These are phyloP conservation scores for Falciphora oryzae DNA, from an alignment of 2,329 filamentous ascomycete genomes.

Conservation along the genomic window DNA sequence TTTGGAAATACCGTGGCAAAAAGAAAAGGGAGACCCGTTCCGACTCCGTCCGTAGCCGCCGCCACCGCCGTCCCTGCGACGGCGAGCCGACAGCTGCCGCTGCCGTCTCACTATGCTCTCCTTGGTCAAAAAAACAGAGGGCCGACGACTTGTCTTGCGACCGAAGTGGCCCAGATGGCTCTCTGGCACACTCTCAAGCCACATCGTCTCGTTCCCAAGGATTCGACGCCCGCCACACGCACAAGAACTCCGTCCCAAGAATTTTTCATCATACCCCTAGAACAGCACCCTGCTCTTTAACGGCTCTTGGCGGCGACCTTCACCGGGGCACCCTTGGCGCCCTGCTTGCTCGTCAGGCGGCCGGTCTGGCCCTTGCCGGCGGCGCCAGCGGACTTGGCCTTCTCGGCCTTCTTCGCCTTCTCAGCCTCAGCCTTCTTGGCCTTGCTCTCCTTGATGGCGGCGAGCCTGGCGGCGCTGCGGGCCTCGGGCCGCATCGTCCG, in stretches of 20 bases:
- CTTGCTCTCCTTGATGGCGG: conserved; percentile 96
- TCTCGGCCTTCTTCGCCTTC: conserved; percentile 97
- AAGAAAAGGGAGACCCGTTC: conserved; percentile 13
- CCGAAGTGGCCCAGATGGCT: no score
- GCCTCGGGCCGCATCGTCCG: conserved; percentile 92
- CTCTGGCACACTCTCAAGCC: no score
- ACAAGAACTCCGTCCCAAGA: conserved; percentile 14
- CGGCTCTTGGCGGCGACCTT: conserved; percentile 86
- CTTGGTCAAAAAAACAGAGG: no score
- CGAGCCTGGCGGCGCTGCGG: conserved; percentile 79
- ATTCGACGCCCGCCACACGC: conserved; percentile 18
- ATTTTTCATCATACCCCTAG: conserved; percentile 10
- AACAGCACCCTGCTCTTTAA: conserved; percentile 43
- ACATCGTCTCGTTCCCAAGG: conserved; percentile 12
- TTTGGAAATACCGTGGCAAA: conserved; percentile 15
- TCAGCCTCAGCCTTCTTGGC: conserved; percentile 89
- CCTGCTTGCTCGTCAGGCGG: conserved; percentile 93
- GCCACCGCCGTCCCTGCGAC: conserved; percentile 14
- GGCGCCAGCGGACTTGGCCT: conserved; percentile 82
- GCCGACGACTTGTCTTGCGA: no score
- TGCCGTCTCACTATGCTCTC: no score
- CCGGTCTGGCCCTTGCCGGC: conserved; percentile 69
- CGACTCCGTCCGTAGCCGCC: conserved; percentile 8
- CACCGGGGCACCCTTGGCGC: conserved; percentile 79
- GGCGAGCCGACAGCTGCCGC: conserved; percentile 6